Evolutionary conservation across 1,284 basidiomycete species (phyloP).

Genomic region (Malassezia sympodialis): DNA sequence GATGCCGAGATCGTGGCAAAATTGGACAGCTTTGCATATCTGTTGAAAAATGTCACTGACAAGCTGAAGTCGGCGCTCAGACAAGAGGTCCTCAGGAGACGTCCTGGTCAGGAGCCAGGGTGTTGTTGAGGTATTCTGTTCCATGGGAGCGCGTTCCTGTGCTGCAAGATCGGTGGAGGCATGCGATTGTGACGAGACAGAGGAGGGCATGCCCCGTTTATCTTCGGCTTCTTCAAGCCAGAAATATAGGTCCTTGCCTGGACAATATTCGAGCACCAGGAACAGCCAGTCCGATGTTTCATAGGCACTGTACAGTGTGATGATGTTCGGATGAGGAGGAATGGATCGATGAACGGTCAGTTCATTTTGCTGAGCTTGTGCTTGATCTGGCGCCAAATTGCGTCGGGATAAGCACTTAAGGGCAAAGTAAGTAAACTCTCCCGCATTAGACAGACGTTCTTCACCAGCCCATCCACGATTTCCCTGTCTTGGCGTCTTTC

Average conservation of each 20-base stretch:
- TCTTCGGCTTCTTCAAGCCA: constrained; percentile 65
- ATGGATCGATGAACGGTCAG: constrained; percentile 91
- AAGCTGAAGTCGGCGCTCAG: constrained; percentile 72
- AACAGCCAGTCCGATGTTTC: constrained; percentile 71
- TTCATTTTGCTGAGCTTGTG: constrained; percentile 48
- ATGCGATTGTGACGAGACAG: background rate
- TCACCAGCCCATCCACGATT: background rate
- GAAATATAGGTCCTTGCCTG: constrained; percentile 80
- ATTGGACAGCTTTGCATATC: constrained; percentile 94
- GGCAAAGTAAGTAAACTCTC: constrained; percentile 57
- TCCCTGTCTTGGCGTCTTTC: background rate
- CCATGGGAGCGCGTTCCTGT: background rate
- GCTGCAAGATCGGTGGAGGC: background rate
- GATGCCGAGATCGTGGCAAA: constrained; percentile 85
- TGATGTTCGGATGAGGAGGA: constrained; percentile 82
- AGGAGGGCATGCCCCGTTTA: constrained; percentile 13
- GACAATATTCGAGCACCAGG: constrained; percentile 79
- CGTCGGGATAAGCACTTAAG: constrained; percentile 81
- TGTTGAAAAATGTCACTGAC: constrained; percentile 93
- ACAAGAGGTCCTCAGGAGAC: constrained; percentile 69
- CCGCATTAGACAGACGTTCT: background rate
- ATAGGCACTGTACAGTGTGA: constrained; percentile 63
- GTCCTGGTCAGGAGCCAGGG: constrained; percentile 72
- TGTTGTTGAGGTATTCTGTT: constrained; percentile 40
- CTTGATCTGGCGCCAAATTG: constrained; percentile 36